These are phyloP conservation scores for Pichia eremophila DNA, from an alignment of 805 yeast genomes.

Conservation along the genomic window DNA sequence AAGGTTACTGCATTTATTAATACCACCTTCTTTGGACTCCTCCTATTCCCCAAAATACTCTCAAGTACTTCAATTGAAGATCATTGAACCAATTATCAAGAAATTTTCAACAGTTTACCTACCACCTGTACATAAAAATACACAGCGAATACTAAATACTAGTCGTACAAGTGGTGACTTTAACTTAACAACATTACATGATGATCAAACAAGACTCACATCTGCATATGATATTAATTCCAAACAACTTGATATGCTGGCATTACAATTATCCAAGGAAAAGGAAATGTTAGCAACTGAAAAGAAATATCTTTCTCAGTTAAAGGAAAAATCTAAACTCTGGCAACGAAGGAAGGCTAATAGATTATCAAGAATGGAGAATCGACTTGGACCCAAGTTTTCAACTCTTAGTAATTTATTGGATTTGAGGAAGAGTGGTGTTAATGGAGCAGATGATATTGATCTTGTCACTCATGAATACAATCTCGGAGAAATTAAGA, in stretches of 20 bases:
- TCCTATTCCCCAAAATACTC: neutral
- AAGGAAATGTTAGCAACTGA: conserved; percentile 14
- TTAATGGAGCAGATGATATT: neutral
- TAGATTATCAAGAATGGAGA: conserved; percentile 7
- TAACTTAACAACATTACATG: conserved; percentile 18
- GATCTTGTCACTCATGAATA: neutral
- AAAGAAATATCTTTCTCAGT: conserved; percentile 13
- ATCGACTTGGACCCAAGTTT: conserved; percentile 3
- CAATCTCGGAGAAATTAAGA: neutral
- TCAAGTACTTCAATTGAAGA: conserved; percentile 9
- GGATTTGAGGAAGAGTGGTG: conserved; percentile 1
- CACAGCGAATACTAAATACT: neutral
- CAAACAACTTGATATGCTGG: conserved; percentile 19
- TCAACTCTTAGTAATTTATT: neutral
- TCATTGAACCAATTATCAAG: conserved; percentile 16
- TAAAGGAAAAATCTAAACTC: conserved; percentile 8
- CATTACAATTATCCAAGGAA: conserved; percentile 17
- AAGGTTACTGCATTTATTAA: conserved; percentile 3
- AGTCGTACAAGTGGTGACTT: conserved; percentile 13
- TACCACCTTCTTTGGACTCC: conserved; percentile 3
- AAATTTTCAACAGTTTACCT: conserved; percentile 16
- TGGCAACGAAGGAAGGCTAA: conserved; percentile 12
- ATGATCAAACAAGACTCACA: conserved; percentile 16
- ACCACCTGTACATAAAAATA: conserved; percentile 15
- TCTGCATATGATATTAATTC: conserved; percentile 20